phyloP scores from a whole-genome alignment of 257 asterid genomes.

The Asclepias syriaca region DNA sequence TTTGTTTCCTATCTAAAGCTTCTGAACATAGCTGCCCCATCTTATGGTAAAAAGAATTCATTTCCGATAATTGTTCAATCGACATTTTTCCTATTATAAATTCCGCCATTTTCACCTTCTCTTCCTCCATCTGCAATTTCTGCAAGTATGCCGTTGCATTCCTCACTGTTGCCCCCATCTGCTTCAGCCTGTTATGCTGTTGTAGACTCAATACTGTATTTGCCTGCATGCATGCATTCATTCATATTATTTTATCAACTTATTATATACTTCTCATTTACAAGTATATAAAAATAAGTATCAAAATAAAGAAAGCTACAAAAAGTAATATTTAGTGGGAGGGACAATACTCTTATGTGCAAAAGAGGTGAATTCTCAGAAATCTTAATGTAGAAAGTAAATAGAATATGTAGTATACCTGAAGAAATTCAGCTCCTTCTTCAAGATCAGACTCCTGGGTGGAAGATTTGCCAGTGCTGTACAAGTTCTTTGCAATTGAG shows the following conservation, averaged over 20 bases:
- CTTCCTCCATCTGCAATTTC: conserved; percentile 46
- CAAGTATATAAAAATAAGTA: too few relatives aligned
- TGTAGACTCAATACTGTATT: conserved; percentile 61
- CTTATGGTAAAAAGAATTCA: conserved; percentile 50
- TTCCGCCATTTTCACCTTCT: conserved; percentile 43
- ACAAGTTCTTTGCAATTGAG: conserved; percentile 52
- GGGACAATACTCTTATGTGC: too few relatives aligned
- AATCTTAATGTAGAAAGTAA: too few relatives aligned
- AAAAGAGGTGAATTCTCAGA: too few relatives aligned
- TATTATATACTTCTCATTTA: too few relatives aligned
- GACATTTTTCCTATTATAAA: conserved; percentile 56
- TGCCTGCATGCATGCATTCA: conserved; percentile 32
- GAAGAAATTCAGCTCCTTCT: conserved; percentile 72
- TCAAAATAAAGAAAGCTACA: too few relatives aligned
- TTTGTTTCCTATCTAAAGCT: conserved; percentile 52
- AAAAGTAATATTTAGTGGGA: too few relatives aligned
- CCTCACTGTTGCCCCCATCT: conserved; percentile 81
- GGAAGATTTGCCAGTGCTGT: conserved; percentile 18
- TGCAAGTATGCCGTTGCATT: conserved; percentile 47
- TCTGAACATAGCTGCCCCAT: conserved; percentile 71
- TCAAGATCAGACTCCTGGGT: conserved; percentile 49
- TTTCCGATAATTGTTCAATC: conserved; percentile 59
- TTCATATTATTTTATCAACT: too few relatives aligned
- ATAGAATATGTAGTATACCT: conserved; percentile 3
- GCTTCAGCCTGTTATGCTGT: conserved; percentile 60